phyloP scores from a whole-genome alignment of 345 rosid species.

The Aurinia saxatilis region DNA sequence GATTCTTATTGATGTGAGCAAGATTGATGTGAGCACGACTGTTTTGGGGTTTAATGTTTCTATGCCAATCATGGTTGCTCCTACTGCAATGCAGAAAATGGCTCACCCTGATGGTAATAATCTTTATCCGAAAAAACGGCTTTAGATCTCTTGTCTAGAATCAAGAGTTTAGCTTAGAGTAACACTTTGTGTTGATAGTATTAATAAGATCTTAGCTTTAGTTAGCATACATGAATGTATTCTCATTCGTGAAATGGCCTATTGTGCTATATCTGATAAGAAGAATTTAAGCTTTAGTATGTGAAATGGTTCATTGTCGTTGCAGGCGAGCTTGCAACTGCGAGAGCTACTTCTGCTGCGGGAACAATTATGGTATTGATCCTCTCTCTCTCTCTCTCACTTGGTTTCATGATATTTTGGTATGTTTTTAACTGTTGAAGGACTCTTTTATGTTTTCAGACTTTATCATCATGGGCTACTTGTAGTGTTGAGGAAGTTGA shows the following conservation, averaged over 20 bases:
- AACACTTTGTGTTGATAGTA: neutral
- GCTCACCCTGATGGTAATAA: constrained; percentile 81
- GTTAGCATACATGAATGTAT: neutral
- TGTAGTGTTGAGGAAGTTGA: constrained; percentile 94
- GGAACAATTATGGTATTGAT: constrained; percentile 77
- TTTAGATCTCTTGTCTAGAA: neutral
- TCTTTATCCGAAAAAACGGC: neutral
- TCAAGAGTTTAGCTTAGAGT: neutral
- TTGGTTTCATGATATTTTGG: neutral
- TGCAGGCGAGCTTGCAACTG: constrained; percentile 91
- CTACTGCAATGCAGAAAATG: constrained; percentile 97
- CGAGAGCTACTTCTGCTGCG: constrained; percentile 85
- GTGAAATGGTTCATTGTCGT: neutral
- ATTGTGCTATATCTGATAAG: no score
- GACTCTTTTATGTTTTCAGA: constrained; percentile 35
- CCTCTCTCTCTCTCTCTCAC: constrained; percentile 4
- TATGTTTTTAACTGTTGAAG: neutral
- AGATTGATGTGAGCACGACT: constrained; percentile 64
- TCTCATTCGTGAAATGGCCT: no score
- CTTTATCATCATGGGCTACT: constrained; percentile 89
- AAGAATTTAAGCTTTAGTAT: neutral
- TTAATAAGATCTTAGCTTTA: neutral
- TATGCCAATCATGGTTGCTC: constrained; percentile 98
- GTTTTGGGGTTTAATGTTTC: constrained; percentile 85
- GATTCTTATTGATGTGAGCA: constrained; percentile 78